Percentiles rank a stretch among this genome's conserved stretches.
Conservation (phyloP, 1,284 basidiomycete species). For the Cystobasidium pallidum region DNA sequence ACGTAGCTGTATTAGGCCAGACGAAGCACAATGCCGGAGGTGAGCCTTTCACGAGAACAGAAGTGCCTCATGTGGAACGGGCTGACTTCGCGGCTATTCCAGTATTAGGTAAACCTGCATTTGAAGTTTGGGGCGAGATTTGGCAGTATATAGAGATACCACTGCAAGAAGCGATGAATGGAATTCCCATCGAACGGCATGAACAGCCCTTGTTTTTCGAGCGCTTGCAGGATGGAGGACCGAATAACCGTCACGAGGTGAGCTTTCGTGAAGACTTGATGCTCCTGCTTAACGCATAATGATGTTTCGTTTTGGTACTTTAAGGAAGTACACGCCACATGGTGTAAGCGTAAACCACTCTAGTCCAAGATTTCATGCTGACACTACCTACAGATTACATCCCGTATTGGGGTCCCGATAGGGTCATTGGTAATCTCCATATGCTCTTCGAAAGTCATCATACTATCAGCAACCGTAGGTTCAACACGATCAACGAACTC, state of each 20-base stretch:
- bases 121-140: slow-evolving; percentile 44
- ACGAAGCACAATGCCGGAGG: slow-evolving; percentile 32
- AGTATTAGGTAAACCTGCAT: slow-evolving; percentile 32
- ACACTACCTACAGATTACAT: slow-evolving; percentile 20
- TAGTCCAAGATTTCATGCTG: not conserved
- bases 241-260: slow-evolving; percentile 22
- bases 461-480: slow-evolving; percentile 26
- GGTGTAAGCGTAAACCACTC: slow-evolving; percentile 10
- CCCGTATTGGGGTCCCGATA: slow-evolving; percentile 22
- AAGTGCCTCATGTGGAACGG: not conserved
- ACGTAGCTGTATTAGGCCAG: slow-evolving; percentile 17
- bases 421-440: slow-evolving; percentile 41
- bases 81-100: not conserved
- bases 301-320: not conserved
- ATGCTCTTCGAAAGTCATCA: slow-evolving; percentile 41
- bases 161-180: slow-evolving; percentile 15
- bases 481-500: slow-evolving; percentile 29
- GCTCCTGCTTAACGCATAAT: too few relatives aligned
- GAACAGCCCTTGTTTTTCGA: slow-evolving; percentile 36
- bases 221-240: slow-evolving; percentile 32
- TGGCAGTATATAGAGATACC: slow-evolving; percentile 38
- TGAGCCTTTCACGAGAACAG: not conserved
- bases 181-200: slow-evolving; percentile 5
- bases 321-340: slow-evolving; percentile 30
- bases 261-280: not conserved